phyloP scores from a whole-genome alignment of 2,329 filamentous ascomycete genomes.

The Saccharata proteae region DNA sequence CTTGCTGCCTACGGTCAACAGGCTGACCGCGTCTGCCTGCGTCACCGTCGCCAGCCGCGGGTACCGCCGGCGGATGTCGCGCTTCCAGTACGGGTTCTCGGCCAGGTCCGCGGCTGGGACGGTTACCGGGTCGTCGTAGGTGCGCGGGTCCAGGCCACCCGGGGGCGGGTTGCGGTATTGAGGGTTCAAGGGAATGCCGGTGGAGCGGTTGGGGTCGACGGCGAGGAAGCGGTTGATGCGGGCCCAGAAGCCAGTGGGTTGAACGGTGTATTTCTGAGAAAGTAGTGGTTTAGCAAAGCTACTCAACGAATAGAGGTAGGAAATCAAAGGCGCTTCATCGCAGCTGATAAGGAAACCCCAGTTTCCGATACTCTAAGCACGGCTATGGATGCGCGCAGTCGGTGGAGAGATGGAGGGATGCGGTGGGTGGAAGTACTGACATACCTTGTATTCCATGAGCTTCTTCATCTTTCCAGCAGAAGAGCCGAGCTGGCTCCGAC shows the following conservation, averaged over 20 bases:
- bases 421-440: too few species aligned
- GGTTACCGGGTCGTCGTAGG: constrained; percentile 74
- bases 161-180: constrained; percentile 82
- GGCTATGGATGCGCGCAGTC: too few species aligned
- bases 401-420: too few species aligned
- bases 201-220: constrained; percentile 78
- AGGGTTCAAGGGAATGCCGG: constrained; percentile 83
- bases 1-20: constrained; percentile 75
- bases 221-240: constrained; percentile 63
- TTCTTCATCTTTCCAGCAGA: too few species aligned
- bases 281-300: too few species aligned
- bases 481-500: too few species aligned
- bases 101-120: constrained; percentile 76
- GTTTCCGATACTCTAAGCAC: too few species aligned
- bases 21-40: constrained; percentile 74
- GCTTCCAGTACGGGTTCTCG: constrained; percentile 94
- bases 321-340: too few species aligned
- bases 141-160: constrained; percentile 55
- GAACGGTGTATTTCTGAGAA: constrained; percentile 97
- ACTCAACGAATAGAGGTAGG: too few species aligned
- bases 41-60: constrained; percentile 66
- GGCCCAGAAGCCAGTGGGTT: constrained; percentile 83
- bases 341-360: too few species aligned
- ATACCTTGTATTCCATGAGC: too few species aligned
- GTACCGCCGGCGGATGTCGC: constrained; percentile 74